Evolutionary conservation across 179 eudicot species (phyloP).

Genomic region (Heliamphora pulchella): DNA sequence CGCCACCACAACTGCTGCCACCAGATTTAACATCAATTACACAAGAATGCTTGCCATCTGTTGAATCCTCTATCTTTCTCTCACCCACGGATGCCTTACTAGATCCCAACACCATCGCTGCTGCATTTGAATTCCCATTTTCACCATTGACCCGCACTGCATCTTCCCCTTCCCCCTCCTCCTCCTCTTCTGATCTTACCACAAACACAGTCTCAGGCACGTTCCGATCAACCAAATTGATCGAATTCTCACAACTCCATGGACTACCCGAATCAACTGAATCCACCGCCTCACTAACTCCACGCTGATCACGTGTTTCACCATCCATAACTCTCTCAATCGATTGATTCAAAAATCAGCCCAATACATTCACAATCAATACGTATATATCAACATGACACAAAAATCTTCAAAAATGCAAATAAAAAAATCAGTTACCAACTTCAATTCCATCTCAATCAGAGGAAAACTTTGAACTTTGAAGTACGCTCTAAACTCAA

Average conservation of each 20-base stretch:
- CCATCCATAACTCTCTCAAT: constrained; percentile 12
- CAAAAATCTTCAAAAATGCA: no score
- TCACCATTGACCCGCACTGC: not conserved
- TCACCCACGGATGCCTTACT: not conserved
- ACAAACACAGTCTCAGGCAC: not conserved
- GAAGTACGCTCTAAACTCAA: no score
- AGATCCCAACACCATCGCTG: not conserved
- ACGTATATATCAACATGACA: not conserved
- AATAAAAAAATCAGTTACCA: no score
- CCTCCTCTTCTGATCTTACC: not conserved
- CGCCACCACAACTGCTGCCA: no score
- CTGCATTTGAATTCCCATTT: not conserved
- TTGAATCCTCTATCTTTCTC: not conserved
- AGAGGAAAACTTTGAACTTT: no score
- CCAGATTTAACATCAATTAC: constrained; percentile 14
- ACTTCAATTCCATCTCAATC: no score
- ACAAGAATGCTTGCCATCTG: constrained; percentile 8
- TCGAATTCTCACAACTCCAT: not conserved
- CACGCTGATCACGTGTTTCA: not conserved
- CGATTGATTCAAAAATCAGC: not conserved
- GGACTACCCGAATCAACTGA: not conserved
- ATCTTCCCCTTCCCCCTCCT: not conserved
- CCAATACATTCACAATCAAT: not conserved
- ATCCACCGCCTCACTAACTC: constrained; percentile 6
- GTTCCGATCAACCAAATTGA: not conserved